Percentiles rank a stretch among this genome's conserved stretches.
phyloP scores from a whole-genome alignment of 2,329 filamentous ascomycete species.

The Tolypocladium pustulatum region DNA sequence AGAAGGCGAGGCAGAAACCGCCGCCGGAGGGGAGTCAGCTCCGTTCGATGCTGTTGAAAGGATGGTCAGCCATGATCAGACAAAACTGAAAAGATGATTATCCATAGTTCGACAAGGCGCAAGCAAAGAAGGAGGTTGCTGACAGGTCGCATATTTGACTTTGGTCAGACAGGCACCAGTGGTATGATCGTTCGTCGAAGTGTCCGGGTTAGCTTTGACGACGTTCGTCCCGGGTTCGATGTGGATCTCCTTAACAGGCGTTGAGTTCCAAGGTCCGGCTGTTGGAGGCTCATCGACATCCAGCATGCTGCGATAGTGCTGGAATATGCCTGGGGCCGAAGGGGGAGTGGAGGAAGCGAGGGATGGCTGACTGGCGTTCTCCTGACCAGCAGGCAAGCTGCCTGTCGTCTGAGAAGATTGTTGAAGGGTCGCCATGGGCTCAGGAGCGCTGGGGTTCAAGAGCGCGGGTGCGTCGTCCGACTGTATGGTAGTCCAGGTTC shows the following conservation, averaged over 20 bases:
- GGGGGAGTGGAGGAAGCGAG: slow-evolving; percentile 3
- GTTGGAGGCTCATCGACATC: slow-evolving; percentile 38
- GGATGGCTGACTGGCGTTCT: slow-evolving; percentile 3
- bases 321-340: slow-evolving; percentile 9
- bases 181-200: neutral
- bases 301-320: slow-evolving; percentile 42
- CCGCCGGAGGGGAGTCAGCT: slow-evolving; percentile 30
- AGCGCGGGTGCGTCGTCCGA: slow-evolving; percentile 24
- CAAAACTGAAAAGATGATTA: neutral
- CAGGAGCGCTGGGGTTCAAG: slow-evolving; percentile 7
- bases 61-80: slow-evolving; percentile 5
- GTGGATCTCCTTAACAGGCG: slow-evolving; percentile 38
- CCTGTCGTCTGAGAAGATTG: slow-evolving; percentile 21
- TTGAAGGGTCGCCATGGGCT: slow-evolving; percentile 6
- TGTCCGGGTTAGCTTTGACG: slow-evolving; percentile 1
- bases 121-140: slow-evolving; percentile 20
- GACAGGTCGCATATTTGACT: slow-evolving; percentile 17
- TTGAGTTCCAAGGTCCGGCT: slow-evolving; percentile 29
- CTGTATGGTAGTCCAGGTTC: slow-evolving; percentile 35
- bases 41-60: slow-evolving; percentile 32
- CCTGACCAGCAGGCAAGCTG: slow-evolving; percentile 14
- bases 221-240: slow-evolving; percentile 14
- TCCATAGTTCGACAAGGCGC: slow-evolving; percentile 3
- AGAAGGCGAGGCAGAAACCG: slow-evolving; percentile 30
- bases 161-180: neutral